Conservation (phyloP, 805 yeast species). For the Suhomyces pyralidae region DNA sequence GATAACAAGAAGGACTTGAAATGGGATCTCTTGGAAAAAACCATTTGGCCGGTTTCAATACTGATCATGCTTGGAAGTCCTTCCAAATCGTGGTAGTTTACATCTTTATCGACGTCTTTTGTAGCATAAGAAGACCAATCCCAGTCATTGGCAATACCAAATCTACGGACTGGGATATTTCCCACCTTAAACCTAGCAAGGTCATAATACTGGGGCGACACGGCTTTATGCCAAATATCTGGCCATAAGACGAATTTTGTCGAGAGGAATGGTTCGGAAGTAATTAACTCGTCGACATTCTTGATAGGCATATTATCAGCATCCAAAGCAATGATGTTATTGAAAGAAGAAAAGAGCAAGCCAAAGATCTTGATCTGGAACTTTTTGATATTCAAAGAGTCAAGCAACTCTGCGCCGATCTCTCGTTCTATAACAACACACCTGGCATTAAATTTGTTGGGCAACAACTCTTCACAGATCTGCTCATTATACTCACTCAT, state of each 20-base stretch:
- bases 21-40: constrained; percentile 32
- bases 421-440: constrained; percentile 27
- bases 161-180: constrained; percentile 23
- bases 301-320: constrained; percentile 33
- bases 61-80: constrained; percentile 27
- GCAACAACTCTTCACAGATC: constrained; percentile 26
- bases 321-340: constrained; percentile 31
- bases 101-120: constrained; percentile 14
- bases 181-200: constrained; percentile 30
- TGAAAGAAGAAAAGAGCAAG: constrained; percentile 31
- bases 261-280: constrained; percentile 21
- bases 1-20: constrained; percentile 28
- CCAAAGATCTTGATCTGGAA: constrained; percentile 32
- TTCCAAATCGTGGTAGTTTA: constrained; percentile 31
- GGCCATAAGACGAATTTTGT: constrained; percentile 36
- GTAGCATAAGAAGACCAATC: constrained; percentile 19
- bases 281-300: constrained; percentile 26
- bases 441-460: constrained; percentile 20
- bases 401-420: constrained; percentile 19
- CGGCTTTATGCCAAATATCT: constrained; percentile 32
- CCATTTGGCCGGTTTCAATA: constrained; percentile 38
- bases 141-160: constrained; percentile 27
- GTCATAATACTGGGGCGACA: constrained; percentile 32
- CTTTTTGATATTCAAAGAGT: constrained; percentile 15
- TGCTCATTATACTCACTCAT: constrained; percentile 20